phyloP scores from a whole-genome alignment of 2,329 filamentous ascomycete genomes.

The Colletotrichum limetticola region DNA sequence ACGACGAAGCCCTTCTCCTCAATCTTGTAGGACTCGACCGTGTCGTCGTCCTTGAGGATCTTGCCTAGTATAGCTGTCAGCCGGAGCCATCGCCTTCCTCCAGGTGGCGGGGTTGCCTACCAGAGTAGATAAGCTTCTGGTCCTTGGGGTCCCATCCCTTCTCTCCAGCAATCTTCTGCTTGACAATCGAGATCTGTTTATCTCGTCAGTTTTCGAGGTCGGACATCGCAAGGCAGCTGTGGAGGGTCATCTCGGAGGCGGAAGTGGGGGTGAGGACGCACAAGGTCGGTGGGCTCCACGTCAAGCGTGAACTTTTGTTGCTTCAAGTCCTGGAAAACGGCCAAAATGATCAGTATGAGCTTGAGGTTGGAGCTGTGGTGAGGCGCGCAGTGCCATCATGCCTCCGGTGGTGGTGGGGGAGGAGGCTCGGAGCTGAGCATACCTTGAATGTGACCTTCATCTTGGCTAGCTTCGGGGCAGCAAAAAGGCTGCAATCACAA shows the following conservation, averaged over 20 bases:
- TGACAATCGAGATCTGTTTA: constrained; percentile 83
- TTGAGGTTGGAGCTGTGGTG: neutral
- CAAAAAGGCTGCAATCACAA: constrained; percentile 39
- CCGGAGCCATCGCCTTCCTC: neutral
- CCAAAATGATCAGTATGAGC: constrained; percentile 25
- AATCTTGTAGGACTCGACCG: constrained; percentile 96
- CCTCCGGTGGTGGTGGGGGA: neutral
- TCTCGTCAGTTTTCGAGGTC: constrained; percentile 37
- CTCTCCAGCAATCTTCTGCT: constrained; percentile 90
- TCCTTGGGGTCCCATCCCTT: constrained; percentile 93
- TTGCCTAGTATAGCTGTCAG: constrained; percentile 72
- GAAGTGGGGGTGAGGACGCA: constrained; percentile 62
- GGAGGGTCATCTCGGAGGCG: constrained; percentile 34
- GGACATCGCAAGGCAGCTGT: constrained; percentile 29
- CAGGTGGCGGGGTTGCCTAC: constrained; percentile 60
- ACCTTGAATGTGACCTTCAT: constrained; percentile 79
- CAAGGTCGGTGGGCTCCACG: constrained; percentile 90
- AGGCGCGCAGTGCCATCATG: neutral
- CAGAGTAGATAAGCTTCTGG: constrained; percentile 98
- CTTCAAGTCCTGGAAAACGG: constrained; percentile 82
- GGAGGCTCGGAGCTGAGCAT: constrained; percentile 41
- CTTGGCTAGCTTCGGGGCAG: constrained; percentile 53
- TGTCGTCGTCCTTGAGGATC: constrained; percentile 97
- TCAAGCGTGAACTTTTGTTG: constrained; percentile 99
- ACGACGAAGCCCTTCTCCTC: constrained; percentile 99